These are phyloP conservation scores for Penicillium psychrofluorescens DNA, from an alignment of 495 filamentous ascomycete species.

Conservation along the genomic window DNA sequence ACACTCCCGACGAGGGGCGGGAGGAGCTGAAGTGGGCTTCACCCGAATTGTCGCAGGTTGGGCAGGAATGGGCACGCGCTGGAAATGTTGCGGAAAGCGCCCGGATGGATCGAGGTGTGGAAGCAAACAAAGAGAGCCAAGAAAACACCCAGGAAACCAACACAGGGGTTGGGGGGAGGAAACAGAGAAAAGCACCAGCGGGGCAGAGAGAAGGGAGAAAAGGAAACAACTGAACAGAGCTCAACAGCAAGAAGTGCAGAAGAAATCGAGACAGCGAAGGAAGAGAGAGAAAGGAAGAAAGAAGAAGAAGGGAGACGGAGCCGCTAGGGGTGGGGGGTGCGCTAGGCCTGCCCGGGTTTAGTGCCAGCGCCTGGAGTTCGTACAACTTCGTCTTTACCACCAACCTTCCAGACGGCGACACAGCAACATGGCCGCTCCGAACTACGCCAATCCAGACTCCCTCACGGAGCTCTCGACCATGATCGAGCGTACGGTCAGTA, in stretches of 20 bases:
- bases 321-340: conserved; percentile 30
- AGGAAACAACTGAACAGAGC: conserved; percentile 1
- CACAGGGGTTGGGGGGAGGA: neutral
- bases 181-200: too few species aligned
- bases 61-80: too few species aligned
- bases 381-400: conserved; percentile 7
- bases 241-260: conserved; percentile 9
- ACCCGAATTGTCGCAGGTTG: too few species aligned
- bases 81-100: too few species aligned
- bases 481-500: conserved; percentile 39
- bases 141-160: conserved; percentile 4
- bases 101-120: too few species aligned
- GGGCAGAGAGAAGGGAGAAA: neutral
- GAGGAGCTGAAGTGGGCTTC: too few species aligned
- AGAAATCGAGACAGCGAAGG: conserved; percentile 7
- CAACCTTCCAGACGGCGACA: neutral
- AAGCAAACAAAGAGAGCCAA: neutral
- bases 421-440: conserved; percentile 24
- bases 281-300: conserved; percentile 10
- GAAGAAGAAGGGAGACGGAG: conserved; percentile 19
- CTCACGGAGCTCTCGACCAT: conserved; percentile 33
- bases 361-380: conserved; percentile 8
- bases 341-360: conserved; percentile 25
- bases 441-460: conserved; percentile 32
- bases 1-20: neutral